Base-by-base conservation (phyloP, 345 rosid genomes). In the Syzygium jambos region DNA sequence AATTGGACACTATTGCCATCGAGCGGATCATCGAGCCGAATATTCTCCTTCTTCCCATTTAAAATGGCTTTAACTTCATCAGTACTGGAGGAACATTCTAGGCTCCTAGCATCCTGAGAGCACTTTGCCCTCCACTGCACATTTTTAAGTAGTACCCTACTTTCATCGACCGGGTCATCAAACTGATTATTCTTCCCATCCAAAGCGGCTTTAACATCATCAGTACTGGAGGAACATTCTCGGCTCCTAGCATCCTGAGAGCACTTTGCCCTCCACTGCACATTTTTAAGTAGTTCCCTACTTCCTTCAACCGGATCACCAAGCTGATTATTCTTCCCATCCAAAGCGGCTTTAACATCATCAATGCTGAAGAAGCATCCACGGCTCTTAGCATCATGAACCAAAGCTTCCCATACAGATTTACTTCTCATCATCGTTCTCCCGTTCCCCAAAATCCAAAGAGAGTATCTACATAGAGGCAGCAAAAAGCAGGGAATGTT, bases 21-120 rank as follows among this genome's bases (percentile, higher is more conserved):
- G 22, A 91, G 92, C 86, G 91, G 77, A 87, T 91, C 91, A 63
- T 91, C 93, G 4, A 91, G 87, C 87, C 89, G 87, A 61, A 14
- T 2, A 30, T 61, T 17, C 73, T 61, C 38, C n/a, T n/a, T n/a
- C 73, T n/a, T n/a, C 8, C 34, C 30, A 59, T 59, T 30, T 15
- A 27, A 59, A 59, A 27, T 27, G 34, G 30, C 29, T 27, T 59
- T 27, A 27, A 59, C 17, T 59, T 59, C 68, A 27, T 59, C 17
- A 59, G 30, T 27, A n/a, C 68, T 59, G 9, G 68, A 59, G 34
- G 68, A 59, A 59, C 68, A 27, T 59, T 13, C 34, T 59, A 3
- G 9, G 34, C 34, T 6, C 68, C 12, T 59, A 59, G 34, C 68
- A 12, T 59, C 68, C 16, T 27, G 68, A 59, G 61, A 56, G n/a